A percentile compares a stretch with the other conserved stretches of the same genome.
phyloP scores from a whole-genome alignment of 2,329 filamentous ascomycete species.

The Aspergillus phoenicis region DNA sequence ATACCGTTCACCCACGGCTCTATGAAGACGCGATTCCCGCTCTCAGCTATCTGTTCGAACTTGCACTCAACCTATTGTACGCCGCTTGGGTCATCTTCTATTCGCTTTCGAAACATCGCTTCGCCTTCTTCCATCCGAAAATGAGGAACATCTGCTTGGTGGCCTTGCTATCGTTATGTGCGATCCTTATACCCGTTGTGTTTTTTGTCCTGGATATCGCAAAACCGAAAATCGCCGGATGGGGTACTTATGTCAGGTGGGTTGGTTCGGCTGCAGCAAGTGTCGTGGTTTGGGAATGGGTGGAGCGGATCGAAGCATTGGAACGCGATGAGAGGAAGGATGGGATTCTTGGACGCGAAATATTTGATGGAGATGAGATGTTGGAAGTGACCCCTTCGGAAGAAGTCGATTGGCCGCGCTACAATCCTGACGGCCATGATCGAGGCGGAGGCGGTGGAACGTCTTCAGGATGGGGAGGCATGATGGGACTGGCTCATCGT shows the following conservation, averaged over 20 bases:
- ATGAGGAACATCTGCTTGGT: slow-evolving; percentile 89
- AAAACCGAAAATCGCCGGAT: slow-evolving; percentile 80
- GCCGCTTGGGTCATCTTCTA: slow-evolving; percentile 95
- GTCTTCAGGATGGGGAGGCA: slow-evolving; percentile 43
- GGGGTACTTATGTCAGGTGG: slow-evolving; percentile 95
- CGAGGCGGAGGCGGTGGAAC: slow-evolving; percentile 39
- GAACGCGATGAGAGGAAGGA: slow-evolving; percentile 94
- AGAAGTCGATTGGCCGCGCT: slow-evolving; percentile 54
- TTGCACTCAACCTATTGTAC: slow-evolving; percentile 83
- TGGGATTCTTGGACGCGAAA: slow-evolving; percentile 83
- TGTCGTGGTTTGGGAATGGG: slow-evolving; percentile 98
- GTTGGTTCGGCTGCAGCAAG: slow-evolving; percentile 92
- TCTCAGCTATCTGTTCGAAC: slow-evolving; percentile 84
- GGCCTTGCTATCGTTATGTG: slow-evolving; percentile 73
- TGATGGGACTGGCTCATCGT: slow-evolving; percentile 40
- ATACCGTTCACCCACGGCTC: slow-evolving; percentile 62
- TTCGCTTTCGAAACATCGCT: slow-evolving; percentile 84
- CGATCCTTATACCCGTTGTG: slow-evolving; percentile 85
- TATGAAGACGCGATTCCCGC: slow-evolving; percentile 92
- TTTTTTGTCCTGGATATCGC: slow-evolving; percentile 93
- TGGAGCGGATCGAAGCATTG: slow-evolving; percentile 87
- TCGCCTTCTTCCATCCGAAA: slow-evolving; percentile 84
- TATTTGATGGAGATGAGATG: slow-evolving; percentile 95
- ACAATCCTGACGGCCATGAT: slow-evolving; percentile 40
- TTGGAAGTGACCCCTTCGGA: slow-evolving; percentile 67